phyloP scores from a whole-genome alignment of 345 rosid genomes.

The Bruguiera parviflora region DNA sequence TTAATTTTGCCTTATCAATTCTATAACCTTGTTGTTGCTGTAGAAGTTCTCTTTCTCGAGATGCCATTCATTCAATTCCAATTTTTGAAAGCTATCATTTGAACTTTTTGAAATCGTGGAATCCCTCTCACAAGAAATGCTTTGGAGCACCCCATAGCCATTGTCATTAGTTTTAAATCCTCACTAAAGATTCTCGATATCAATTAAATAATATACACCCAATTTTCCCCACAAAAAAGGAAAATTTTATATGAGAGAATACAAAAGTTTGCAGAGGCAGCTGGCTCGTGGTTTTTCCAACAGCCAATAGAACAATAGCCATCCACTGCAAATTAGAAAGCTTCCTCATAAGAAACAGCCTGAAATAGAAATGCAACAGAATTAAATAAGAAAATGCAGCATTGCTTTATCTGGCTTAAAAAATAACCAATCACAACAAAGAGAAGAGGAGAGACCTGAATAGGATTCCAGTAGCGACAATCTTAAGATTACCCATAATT shows the following conservation, averaged over 20 bases:
- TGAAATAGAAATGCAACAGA: conserved; percentile 8
- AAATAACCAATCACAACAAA: background rate
- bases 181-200: too few species aligned
- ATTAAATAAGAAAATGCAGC: background rate
- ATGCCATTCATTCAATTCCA: too few species aligned
- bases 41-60: too few species aligned
- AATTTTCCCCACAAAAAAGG: too few species aligned
- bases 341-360: conserved; percentile 67
- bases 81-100: too few species aligned
- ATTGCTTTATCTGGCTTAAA: background rate
- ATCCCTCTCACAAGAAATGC: too few species aligned
- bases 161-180: too few species aligned
- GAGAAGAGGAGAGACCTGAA: conserved; percentile 56
- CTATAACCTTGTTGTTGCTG: too few species aligned
- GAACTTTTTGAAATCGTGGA: too few species aligned
- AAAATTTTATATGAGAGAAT: background rate
- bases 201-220: too few species aligned
- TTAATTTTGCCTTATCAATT: background rate
- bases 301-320: conserved; percentile 77
- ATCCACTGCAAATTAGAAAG: conserved; percentile 80
- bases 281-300: conserved; percentile 94
- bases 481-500: conserved; percentile 98
- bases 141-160: too few species aligned
- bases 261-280: conserved; percentile 21
- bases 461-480: conserved; percentile 81